Percentiles rank a stretch among this genome's conserved stretches.
phyloP scores from a whole-genome alignment of 306 rosid species.

The Sicyos edulis region DNA sequence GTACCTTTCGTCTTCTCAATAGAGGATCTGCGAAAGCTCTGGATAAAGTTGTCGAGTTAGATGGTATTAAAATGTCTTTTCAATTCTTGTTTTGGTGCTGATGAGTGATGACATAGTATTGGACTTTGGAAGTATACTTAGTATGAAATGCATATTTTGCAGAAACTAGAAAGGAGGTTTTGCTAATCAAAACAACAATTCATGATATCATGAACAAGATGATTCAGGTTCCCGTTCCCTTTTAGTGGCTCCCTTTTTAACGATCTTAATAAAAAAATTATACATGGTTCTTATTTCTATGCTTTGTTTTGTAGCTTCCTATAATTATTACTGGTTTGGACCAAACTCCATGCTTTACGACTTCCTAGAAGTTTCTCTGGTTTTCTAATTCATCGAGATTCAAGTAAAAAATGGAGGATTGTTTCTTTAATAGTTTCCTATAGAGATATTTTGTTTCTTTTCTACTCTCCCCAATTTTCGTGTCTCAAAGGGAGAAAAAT shows the following conservation, averaged over 20 bases:
- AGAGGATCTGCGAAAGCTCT: constrained; percentile 97
- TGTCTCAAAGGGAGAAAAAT: neutral
- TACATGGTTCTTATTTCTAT: neutral
- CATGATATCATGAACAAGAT: constrained; percentile 88
- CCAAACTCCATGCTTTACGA: neutral
- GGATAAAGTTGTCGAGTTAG: constrained; percentile 89
- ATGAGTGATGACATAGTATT: constrained; percentile 21
- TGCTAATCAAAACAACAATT: constrained; percentile 86
- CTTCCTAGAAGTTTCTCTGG: neutral
- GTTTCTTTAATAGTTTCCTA: neutral
- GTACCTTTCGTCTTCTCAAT: constrained; percentile 92
- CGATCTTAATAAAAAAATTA: neutral
- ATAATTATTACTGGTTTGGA: neutral
- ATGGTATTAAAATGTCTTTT: constrained; percentile 45
- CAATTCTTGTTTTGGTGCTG: constrained; percentile 5
- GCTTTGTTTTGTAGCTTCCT: neutral
- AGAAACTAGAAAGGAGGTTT: constrained; percentile 83
- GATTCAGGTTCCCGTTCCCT: constrained; percentile 52
- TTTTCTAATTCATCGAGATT: neutral
- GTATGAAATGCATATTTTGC: constrained; percentile 30
- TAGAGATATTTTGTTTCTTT: neutral
- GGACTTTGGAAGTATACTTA: constrained; percentile 23
- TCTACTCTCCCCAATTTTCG: neutral
- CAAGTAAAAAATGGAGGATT: neutral
- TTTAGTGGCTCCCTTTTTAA: constrained; percentile 1